phyloP scores from a whole-genome alignment of 208 protist species.

The Trypanosomatidae sp. region DNA sequence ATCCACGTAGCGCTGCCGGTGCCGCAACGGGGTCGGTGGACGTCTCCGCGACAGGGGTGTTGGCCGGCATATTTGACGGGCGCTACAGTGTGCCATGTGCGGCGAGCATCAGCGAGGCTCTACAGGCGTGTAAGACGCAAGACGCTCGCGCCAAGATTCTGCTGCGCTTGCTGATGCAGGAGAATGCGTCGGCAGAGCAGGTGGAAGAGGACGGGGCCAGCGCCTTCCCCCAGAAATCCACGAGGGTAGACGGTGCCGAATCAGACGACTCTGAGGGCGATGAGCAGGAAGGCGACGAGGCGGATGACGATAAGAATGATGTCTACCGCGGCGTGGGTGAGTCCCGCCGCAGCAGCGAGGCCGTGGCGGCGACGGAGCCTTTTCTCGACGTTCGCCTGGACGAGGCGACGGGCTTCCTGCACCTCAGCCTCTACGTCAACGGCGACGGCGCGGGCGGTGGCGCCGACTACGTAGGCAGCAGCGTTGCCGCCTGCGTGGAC shows the following conservation, averaged over 20 bases:
- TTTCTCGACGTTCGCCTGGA: constrained; percentile 35
- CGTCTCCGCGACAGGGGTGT: background rate
- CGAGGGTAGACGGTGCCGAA: too few relatives aligned
- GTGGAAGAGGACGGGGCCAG: background rate
- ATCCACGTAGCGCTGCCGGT: background rate
- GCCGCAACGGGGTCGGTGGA: background rate
- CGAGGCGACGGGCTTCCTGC: constrained; percentile 26
- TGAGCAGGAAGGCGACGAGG: background rate
- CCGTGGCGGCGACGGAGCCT: constrained; percentile 22
- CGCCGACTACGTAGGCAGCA: constrained; percentile 29
- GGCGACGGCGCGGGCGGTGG: constrained; percentile 26
- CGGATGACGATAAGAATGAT: background rate
- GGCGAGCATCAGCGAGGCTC: constrained; percentile 7
- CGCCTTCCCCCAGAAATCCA: background rate
- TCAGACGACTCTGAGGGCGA: background rate
- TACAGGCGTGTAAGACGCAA: background rate
- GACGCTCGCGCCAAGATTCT: constrained; percentile 7
- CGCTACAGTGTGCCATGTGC: constrained; percentile 26
- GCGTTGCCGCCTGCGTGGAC: constrained; percentile 41
- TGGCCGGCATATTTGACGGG: constrained; percentile 19
- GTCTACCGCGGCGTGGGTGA: constrained; percentile 5
- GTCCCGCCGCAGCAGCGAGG: constrained; percentile 13
- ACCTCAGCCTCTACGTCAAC: constrained; percentile 39
- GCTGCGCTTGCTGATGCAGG: constrained; percentile 18
- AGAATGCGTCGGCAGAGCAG: background rate